These are phyloP conservation scores for Ganoderma sinense DNA, from an alignment of 1,284 basidiomycete species.

Conservation along the genomic window DNA sequence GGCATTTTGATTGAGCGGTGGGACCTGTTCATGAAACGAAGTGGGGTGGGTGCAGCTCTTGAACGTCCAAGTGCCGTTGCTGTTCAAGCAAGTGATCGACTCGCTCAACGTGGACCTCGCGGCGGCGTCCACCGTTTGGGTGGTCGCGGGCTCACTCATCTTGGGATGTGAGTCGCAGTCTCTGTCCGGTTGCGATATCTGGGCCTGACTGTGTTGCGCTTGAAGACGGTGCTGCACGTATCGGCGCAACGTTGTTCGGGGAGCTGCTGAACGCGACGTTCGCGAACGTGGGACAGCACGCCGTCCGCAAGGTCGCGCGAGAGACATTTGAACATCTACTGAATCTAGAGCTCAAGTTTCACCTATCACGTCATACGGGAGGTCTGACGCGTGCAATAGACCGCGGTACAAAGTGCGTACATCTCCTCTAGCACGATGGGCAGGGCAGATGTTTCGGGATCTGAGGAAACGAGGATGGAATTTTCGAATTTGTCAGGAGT, in stretches of 20 bases:
- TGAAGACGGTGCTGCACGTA: conserved; percentile 88
- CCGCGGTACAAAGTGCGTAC: conserved; percentile 89
- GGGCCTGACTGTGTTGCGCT: background rate
- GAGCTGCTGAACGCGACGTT: conserved; percentile 97
- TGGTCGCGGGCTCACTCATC: conserved; percentile 89
- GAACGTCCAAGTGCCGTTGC: conserved; percentile 96
- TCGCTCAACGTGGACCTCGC: conserved; percentile 87
- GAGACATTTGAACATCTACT: conserved; percentile 95
- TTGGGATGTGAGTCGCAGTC: conserved; percentile 79
- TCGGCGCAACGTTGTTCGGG: conserved; percentile 89
- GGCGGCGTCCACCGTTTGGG: conserved; percentile 85
- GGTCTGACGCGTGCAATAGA: conserved; percentile 97
- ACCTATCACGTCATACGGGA: conserved; percentile 93
- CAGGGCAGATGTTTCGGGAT: no score
- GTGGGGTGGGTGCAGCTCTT: conserved; percentile 55
- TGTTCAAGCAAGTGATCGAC: conserved; percentile 96
- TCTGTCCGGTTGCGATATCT: background rate
- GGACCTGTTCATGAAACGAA: background rate
- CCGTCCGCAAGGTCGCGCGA: conserved; percentile 92
- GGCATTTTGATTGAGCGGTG: background rate
- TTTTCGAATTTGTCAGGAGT: no score
- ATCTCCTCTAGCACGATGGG: conserved; percentile 4
- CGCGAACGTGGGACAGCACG: conserved; percentile 94
- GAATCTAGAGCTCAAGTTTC: conserved; percentile 92
- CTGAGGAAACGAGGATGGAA: no score